Evolutionary conservation across 83 land plant genomes (phyloP).

Genomic region (Thuja plicata): DNA sequence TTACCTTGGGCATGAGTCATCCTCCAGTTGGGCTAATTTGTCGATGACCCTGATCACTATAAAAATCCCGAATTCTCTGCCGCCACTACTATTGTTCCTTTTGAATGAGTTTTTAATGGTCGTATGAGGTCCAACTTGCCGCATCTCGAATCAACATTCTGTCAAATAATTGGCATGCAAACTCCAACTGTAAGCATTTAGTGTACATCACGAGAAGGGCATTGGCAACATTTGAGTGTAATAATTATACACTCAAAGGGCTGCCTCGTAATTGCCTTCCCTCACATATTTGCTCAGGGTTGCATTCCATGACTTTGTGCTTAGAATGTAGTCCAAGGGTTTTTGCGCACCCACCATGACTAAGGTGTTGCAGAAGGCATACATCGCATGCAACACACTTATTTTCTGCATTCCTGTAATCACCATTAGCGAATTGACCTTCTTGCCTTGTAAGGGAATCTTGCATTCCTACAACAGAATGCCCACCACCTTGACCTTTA

Average conservation of each 20-base stretch:
- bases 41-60: no score
- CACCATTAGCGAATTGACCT: conserved; percentile 19
- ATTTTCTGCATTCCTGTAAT: background rate
- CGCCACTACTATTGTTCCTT: no score
- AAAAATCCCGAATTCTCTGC: no score
- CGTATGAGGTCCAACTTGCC: conserved; percentile 18
- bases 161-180: conserved; percentile 40
- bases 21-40: no score
- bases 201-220: conserved; percentile 42
- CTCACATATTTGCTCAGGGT: no score
- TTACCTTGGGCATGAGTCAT: no score
- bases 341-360: conserved; percentile 13
- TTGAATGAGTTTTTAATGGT: no score
- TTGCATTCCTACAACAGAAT: conserved; percentile 17
- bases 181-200: conserved; percentile 24
- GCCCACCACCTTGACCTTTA: background rate
- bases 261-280: conserved; percentile 18
- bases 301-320: no score
- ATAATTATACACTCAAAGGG: conserved; percentile 22
- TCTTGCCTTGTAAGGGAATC: conserved; percentile 14
- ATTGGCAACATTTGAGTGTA: conserved; percentile 22
- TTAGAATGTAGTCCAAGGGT: conserved; percentile 16
- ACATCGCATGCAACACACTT: conserved; percentile 8
- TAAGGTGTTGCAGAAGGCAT: conserved; percentile 30
- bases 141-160: conserved; percentile 28